phyloP scores from a whole-genome alignment of 306 rosid species.

The Vicia faba region DNA sequence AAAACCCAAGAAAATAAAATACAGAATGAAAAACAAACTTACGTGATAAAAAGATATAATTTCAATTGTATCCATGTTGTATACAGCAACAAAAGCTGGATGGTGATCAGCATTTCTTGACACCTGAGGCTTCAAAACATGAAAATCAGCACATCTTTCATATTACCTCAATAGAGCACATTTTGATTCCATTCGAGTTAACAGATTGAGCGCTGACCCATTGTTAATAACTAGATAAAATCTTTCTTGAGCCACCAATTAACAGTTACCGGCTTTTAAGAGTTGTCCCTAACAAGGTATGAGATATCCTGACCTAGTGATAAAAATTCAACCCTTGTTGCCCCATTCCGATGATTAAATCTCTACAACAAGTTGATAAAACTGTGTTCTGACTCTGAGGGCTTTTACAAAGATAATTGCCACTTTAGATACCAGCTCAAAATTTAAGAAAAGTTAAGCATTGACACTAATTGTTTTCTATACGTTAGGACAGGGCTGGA shows the following conservation, averaged over 20 bases:
- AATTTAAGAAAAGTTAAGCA: conserved; percentile 13
- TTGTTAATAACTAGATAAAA: no score
- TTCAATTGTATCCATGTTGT: conserved; percentile 97
- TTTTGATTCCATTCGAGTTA: conserved; percentile 25
- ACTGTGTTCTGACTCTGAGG: conserved; percentile 26
- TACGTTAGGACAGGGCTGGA: conserved; percentile 1
- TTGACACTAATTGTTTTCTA: conserved; percentile 11
- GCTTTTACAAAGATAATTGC: conserved; percentile 14
- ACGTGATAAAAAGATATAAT: conserved; percentile 93
- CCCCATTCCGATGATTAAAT: conserved; percentile 19
- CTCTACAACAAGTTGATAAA: conserved; percentile 12
- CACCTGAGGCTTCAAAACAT: conserved; percentile 63
- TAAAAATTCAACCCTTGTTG: conserved; percentile 24
- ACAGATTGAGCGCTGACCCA: no score
- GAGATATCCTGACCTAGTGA: conserved; percentile 22
- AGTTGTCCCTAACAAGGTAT: conserved; percentile 30
- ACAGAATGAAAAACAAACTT: conserved; percentile 26
- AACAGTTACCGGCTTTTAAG: no score
- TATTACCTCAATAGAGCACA: conserved; percentile 33
- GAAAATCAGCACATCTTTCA: conserved; percentile 36
- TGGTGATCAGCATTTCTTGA: conserved; percentile 78
- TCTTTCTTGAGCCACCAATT: no score
- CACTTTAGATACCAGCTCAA: conserved; percentile 16
- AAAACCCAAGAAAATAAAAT: conserved; percentile 28
- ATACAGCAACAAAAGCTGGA: conserved; percentile 80